Conservation (phyloP, 2,329 filamentous ascomycete genomes). For the Neodidymelliopsis sp. region DNA sequence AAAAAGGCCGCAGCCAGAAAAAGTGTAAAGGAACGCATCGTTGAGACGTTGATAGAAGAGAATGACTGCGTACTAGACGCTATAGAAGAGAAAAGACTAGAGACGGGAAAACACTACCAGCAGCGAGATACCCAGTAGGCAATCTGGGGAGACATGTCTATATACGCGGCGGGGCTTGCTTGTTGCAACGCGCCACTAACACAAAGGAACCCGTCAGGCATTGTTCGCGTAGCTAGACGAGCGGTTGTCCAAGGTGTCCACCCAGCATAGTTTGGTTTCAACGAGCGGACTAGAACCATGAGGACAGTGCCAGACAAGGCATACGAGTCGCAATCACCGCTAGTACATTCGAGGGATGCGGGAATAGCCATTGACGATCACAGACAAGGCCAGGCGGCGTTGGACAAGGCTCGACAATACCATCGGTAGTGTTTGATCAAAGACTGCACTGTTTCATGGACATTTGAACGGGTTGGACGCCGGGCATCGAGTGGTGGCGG, state of each 20-base stretch:
- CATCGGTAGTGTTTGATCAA: conserved; percentile 29
- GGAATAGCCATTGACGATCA: conserved; percentile 23
- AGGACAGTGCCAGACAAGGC: conserved; percentile 26
- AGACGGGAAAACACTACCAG: conserved; percentile 29
- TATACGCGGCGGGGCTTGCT: conserved; percentile 13
- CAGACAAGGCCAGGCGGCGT: conserved; percentile 19
- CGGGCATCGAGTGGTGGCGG: conserved; percentile 21
- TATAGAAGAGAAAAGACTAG: conserved; percentile 31
- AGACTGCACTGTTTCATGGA: conserved; percentile 38
- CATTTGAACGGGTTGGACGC: conserved; percentile 32
- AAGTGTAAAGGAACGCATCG: conserved; percentile 46
- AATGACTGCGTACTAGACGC: conserved; percentile 46
- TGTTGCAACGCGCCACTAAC: neutral
- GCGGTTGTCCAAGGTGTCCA: conserved; percentile 11
- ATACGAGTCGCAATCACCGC: conserved; percentile 17
- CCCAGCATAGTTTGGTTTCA: conserved; percentile 26
- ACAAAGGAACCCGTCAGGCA: conserved; percentile 2
- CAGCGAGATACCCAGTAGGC: conserved; percentile 21
- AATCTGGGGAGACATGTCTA: conserved; percentile 15
- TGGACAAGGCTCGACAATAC: conserved; percentile 8
- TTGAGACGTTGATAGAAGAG: conserved; percentile 33
- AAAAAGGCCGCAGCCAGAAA: conserved; percentile 46
- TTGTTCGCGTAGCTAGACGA: conserved; percentile 3
- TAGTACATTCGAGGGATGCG: conserved; percentile 3
- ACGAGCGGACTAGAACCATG: conserved; percentile 27